Evolutionary conservation across 78 protist genomes (phyloP).

Genomic region (Dictyostelium purpureum): DNA sequence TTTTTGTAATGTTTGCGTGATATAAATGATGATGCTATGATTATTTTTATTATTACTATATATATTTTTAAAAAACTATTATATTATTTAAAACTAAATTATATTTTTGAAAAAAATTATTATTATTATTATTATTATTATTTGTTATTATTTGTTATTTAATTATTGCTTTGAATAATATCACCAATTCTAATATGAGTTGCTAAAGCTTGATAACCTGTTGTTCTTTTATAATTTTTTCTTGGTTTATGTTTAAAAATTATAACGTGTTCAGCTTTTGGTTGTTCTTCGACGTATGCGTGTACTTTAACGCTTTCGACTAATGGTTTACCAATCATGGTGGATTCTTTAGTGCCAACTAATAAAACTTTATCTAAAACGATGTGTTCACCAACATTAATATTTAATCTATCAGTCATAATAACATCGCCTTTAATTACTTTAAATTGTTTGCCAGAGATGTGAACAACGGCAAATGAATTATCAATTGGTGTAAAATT

Average conservation of each 20-base stretch:
- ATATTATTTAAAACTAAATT: no score
- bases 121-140: neutral
- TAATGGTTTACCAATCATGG: slow-evolving; percentile 62
- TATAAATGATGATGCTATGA: no score
- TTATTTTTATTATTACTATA: neutral
- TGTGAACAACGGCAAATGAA: slow-evolving; percentile 77
- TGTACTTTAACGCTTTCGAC: slow-evolving; percentile 41
- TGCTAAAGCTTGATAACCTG: slow-evolving; percentile 51
- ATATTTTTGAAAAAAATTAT: no score
- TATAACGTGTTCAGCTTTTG: slow-evolving; percentile 51
- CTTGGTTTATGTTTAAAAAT: slow-evolving; percentile 78
- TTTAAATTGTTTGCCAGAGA: slow-evolving; percentile 76
- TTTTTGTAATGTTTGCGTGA: no score
- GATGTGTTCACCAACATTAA: slow-evolving; percentile 69
- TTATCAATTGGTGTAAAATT: slow-evolving; percentile 14
- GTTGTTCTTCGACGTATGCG: slow-evolving; percentile 68
- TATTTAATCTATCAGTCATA: slow-evolving; percentile 46
- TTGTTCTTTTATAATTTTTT: slow-evolving; percentile 78
- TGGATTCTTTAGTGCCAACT: slow-evolving; percentile 48
- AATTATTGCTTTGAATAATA: neutral
- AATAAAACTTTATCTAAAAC: slow-evolving; percentile 71
- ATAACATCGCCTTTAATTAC: slow-evolving; percentile 78
- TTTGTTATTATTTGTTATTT: neutral
- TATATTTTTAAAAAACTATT: neutral
- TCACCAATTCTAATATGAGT: slow-evolving; percentile 74